Percentiles rank a stretch among this genome's conserved stretches.
Conservation (phyloP, 495 filamentous ascomycete species). For the Cenococcum geophilum region DNA sequence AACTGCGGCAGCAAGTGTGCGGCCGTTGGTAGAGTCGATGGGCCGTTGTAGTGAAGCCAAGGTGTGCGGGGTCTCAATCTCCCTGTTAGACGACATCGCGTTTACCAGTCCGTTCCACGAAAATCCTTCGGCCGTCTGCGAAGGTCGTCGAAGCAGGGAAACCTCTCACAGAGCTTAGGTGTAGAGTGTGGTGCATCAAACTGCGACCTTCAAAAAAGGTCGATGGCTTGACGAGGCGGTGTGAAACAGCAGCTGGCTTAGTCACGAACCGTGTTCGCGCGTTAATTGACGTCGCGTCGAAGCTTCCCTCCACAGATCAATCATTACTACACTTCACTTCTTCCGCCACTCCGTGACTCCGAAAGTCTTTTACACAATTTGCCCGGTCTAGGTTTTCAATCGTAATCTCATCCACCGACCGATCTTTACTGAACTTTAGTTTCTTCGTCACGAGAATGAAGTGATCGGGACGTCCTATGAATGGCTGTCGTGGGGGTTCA, state of each 20-base stretch:
- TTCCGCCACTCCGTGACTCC: too few relatives aligned
- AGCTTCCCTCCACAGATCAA: too few relatives aligned
- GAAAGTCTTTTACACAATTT: neutral
- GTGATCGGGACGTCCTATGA: neutral
- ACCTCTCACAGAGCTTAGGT: neutral
- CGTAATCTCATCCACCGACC: neutral
- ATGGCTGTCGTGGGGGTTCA: conserved; percentile 35
- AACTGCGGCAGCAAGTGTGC: conserved; percentile 43
- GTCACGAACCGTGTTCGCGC: neutral
- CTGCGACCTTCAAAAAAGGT: conserved; percentile 9
- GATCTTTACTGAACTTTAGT: too few relatives aligned
- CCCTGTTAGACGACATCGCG: conserved; percentile 25
- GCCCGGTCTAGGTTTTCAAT: neutral
- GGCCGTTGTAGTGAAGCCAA: conserved; percentile 36
- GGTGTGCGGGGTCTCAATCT: conserved; percentile 35
- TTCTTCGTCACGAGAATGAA: neutral
- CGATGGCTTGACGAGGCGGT: conserved; percentile 6
- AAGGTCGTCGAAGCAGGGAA: conserved; percentile 20
- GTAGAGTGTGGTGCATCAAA: neutral
- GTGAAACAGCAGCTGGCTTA: neutral
- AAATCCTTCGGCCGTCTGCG: conserved; percentile 14
- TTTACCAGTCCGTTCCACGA: conserved; percentile 18
- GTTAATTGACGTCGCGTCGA: conserved; percentile 1
- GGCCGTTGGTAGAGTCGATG: conserved; percentile 28
- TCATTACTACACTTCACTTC: too few relatives aligned